Evolutionary conservation across 176 grass and related monocot genomes (phyloP).

Genomic region (Zoysia japonica): DNA sequence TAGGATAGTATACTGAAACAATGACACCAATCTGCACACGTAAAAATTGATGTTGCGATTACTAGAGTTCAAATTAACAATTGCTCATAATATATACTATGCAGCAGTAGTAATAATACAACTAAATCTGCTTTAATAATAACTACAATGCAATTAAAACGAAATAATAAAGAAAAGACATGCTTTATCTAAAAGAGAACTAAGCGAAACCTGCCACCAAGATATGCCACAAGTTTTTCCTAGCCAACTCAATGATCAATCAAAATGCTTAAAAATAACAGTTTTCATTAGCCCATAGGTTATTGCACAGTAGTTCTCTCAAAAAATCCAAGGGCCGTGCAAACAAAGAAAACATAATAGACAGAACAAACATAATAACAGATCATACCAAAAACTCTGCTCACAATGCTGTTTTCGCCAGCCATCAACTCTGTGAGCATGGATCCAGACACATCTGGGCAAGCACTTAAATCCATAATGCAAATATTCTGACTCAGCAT

Average conservation of each 20-base stretch:
- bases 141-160: too few relatives aligned
- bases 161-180: background rate
- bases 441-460: slow-evolving; percentile 57
- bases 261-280: too few relatives aligned
- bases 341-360: background rate
- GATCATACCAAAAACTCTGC: slow-evolving; percentile 81
- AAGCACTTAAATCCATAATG: slow-evolving; percentile 71
- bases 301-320: slow-evolving; percentile 9
- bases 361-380: slow-evolving; percentile 26
- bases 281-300: too few relatives aligned
- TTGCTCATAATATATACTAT: background rate
- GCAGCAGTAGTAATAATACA: background rate
- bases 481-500: slow-evolving; percentile 68
- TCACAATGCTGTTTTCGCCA: slow-evolving; percentile 70
- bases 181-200: slow-evolving; percentile 1
- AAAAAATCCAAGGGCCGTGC: background rate
- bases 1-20: slow-evolving; percentile 11
- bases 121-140: background rate
- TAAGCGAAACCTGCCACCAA: slow-evolving; percentile 16
- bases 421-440: slow-evolving; percentile 69
- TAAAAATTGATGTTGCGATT: background rate
- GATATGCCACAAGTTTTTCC: slow-evolving; percentile 22
- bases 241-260: slow-evolving; percentile 15
- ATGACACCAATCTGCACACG: background rate
- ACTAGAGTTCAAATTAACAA: slow-evolving; percentile 12